Conservation (phyloP, 352 stramenopile species). For the Phytophthora agathidicida region DNA sequence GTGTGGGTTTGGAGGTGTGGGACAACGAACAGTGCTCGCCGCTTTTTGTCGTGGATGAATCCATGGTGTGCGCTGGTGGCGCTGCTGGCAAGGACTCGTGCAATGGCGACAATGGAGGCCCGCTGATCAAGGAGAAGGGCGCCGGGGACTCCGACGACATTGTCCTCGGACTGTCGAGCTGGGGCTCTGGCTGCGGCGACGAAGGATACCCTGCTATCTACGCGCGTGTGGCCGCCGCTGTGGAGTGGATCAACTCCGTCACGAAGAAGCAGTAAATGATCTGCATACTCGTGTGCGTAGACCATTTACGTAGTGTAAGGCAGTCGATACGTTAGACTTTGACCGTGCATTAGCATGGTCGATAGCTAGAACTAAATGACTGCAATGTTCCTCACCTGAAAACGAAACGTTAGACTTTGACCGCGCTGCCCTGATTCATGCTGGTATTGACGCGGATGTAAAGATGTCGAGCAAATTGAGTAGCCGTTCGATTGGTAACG, state of each 20-base stretch:
- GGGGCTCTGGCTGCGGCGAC: constrained; percentile 47
- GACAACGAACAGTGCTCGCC: constrained; percentile 36
- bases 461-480: constrained; percentile 11
- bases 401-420: too few species aligned
- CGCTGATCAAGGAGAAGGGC: constrained; percentile 34
- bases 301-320: too few species aligned
- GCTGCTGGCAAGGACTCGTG: constrained; percentile 30
- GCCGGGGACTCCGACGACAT: constrained; percentile 23
- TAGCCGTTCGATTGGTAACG: constrained; percentile 3
- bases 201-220: constrained; percentile 50
- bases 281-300: too few species aligned
- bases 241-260: constrained; percentile 37
- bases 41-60: constrained; percentile 27
- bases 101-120: constrained; percentile 52
- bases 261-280: too few species aligned
- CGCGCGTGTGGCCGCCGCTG: constrained; percentile 45
- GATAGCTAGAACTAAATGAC: too few species aligned
- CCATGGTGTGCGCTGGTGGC: constrained; percentile 54
- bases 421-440: constrained; percentile 13
- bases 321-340: too few species aligned
- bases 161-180: constrained; percentile 53
- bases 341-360: too few species aligned
- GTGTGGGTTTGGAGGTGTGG: constrained; percentile 43
- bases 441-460: background rate
- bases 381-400: too few species aligned